Conservation (phyloP, 164 flowering plant genomes). For the Aristolochia contorta region DNA sequence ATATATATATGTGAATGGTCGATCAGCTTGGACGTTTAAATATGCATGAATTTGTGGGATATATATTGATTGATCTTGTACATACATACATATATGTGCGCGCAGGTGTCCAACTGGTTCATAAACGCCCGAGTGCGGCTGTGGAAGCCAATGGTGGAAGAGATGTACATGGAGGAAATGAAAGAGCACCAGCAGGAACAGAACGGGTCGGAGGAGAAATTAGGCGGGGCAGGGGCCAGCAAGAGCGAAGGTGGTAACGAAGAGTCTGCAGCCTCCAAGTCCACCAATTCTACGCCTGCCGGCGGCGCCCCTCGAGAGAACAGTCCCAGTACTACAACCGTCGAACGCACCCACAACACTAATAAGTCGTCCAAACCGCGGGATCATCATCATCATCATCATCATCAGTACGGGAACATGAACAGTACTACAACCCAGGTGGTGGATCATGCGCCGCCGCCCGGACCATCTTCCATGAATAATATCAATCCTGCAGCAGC, state of each 20-base stretch:
- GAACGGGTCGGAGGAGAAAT: conserved; percentile 38
- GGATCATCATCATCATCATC: no score
- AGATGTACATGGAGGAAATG: conserved; percentile 86
- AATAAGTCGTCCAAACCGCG: no score
- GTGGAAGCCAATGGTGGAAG: conserved; percentile 99
- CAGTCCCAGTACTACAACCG: conserved; percentile 19
- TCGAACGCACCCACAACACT: no score
- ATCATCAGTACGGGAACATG: no score
- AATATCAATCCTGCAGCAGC: conserved; percentile 6
- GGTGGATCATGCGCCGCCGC: conserved; percentile 16
- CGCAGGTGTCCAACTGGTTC: conserved; percentile 98
- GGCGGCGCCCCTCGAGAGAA: no score
- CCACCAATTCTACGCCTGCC: conserved; percentile 20
- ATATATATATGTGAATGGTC: neutral
- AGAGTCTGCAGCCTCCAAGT: conserved; percentile 20
- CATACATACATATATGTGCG: no score
- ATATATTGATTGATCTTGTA: no score
- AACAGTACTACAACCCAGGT: no score
- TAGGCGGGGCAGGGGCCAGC: conserved; percentile 13
- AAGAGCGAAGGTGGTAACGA: conserved; percentile 44
- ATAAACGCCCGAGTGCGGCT: conserved; percentile 96
- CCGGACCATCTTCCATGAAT: neutral
- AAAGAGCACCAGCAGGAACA: conserved; percentile 71
- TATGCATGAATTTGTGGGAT: neutral
- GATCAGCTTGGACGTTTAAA: no score